These are phyloP conservation scores for Trichoderma harzianum DNA, from an alignment of 2,329 filamentous ascomycete species.

Conservation along the genomic window DNA sequence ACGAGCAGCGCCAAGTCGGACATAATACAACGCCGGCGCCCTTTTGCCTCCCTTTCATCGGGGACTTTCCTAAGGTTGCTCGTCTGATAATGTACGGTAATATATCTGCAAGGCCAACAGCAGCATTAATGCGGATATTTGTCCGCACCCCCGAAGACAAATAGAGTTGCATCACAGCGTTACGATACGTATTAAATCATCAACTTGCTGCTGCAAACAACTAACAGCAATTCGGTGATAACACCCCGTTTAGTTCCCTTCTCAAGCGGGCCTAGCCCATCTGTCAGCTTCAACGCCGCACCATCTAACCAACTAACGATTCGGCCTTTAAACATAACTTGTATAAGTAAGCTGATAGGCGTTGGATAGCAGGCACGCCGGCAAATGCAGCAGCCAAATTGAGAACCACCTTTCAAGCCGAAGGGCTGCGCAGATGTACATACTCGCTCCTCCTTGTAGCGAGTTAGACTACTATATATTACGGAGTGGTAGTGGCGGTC, in stretches of 20 bases:
- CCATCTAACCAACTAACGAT: background rate
- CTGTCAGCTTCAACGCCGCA: background rate
- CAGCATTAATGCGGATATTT: background rate
- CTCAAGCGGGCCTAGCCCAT: conserved; percentile 4
- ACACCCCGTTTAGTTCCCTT: background rate
- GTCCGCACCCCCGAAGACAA: background rate
- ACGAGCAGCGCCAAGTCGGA: background rate
- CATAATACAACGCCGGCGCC: background rate
- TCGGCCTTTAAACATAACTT: background rate
- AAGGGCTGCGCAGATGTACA: background rate
- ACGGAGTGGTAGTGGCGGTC: background rate
- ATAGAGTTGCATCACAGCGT: background rate
- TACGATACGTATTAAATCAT: background rate
- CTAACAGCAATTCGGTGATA: background rate
- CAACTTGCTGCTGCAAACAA: background rate
- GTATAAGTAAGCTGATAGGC: conserved; percentile 4
- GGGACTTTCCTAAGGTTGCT: background rate
- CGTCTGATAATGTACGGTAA: background rate
- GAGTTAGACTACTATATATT: background rate
- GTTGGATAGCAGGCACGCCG: background rate
- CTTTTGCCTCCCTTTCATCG: background rate
- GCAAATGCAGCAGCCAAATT: background rate
- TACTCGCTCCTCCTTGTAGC: background rate
- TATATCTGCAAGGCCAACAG: background rate
- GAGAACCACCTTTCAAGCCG: background rate